phyloP scores from a whole-genome alignment of 148 eudicot species.

The Talinum fruticosum region DNA sequence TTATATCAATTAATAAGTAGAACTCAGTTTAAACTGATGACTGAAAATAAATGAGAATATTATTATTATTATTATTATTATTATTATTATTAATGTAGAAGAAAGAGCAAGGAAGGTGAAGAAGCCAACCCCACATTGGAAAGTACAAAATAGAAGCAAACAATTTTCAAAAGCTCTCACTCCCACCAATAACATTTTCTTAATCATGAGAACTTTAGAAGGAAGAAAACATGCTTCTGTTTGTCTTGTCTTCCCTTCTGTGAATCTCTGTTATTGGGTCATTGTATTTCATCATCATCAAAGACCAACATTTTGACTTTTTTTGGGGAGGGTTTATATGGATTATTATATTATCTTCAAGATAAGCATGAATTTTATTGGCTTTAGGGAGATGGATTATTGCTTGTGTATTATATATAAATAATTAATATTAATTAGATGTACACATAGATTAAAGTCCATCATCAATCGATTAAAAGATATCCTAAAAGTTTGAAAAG shows the following conservation, averaged over 20 bases:
- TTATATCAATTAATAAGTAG: no score
- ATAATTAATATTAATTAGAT: no score
- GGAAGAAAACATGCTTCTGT: constrained; percentile 44
- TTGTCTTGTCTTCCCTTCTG: constrained; percentile 43
- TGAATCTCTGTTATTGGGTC: constrained; percentile 48
- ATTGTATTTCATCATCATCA: constrained; percentile 48
- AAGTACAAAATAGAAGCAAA: constrained; percentile 35
- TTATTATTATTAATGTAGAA: not conserved
- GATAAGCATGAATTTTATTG: no score
- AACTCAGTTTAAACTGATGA: no score
- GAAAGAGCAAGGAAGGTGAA: constrained; percentile 17
- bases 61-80: no score
- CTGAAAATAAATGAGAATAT: no score
- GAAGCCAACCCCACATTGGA: constrained; percentile 25
- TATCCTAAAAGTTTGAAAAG: no score
- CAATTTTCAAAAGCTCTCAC: constrained; percentile 25
- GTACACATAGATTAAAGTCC: no score
- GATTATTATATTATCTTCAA: no score
- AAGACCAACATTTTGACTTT: constrained; percentile 23
- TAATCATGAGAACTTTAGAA: constrained; percentile 40
- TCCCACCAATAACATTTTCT: constrained; percentile 32
- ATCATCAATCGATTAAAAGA: no score
- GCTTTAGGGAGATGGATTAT: no score
- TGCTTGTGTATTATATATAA: no score
- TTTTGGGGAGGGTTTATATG: constrained; percentile 28